Conservation (phyloP, 2,329 filamentous ascomycete genomes). For the Phyllosticta citrichinensis region DNA sequence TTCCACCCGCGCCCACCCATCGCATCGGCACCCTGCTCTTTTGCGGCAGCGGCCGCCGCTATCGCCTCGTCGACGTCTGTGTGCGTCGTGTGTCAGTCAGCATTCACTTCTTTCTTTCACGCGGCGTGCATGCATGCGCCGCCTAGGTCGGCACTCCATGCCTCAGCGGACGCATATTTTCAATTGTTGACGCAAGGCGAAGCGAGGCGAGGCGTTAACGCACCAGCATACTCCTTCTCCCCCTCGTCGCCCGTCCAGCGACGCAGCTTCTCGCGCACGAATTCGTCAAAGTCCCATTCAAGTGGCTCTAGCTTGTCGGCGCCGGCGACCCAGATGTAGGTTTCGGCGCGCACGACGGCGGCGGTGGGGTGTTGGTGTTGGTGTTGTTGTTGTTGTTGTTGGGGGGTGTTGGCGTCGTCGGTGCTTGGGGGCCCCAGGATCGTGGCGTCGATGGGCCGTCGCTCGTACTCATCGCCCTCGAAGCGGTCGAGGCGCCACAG, state of each 20-base stretch:
- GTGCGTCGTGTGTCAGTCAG: too few species aligned
- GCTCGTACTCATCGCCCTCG: constrained; percentile 66
- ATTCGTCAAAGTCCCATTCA: constrained; percentile 86
- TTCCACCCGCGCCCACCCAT: constrained; percentile 35
- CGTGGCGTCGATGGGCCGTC: constrained; percentile 38
- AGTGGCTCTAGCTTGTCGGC: constrained; percentile 49
- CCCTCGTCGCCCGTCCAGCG: constrained; percentile 42
- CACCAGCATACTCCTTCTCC: background rate
- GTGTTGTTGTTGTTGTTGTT: constrained; percentile 19
- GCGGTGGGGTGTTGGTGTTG: constrained; percentile 15
- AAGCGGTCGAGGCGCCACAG: constrained; percentile 68
- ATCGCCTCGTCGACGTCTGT: constrained; percentile 38
- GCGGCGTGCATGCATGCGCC: too few species aligned
- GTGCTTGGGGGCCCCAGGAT: constrained; percentile 20
- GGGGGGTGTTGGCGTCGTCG: constrained; percentile 14
- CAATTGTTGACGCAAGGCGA: too few species aligned
- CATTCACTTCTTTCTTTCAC: too few species aligned
- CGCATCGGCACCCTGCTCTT: constrained; percentile 25
- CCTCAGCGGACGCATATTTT: too few species aligned
- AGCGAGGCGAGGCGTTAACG: too few species aligned
- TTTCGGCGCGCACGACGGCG: constrained; percentile 35
- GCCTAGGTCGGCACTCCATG: too few species aligned
- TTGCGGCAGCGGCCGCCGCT: constrained; percentile 15
- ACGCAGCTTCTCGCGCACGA: constrained; percentile 63
- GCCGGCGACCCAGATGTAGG: constrained; percentile 43